Evolutionary conservation across 805 yeast species (phyloP).

Genomic region (Wickerhamomyces silvicola): DNA sequence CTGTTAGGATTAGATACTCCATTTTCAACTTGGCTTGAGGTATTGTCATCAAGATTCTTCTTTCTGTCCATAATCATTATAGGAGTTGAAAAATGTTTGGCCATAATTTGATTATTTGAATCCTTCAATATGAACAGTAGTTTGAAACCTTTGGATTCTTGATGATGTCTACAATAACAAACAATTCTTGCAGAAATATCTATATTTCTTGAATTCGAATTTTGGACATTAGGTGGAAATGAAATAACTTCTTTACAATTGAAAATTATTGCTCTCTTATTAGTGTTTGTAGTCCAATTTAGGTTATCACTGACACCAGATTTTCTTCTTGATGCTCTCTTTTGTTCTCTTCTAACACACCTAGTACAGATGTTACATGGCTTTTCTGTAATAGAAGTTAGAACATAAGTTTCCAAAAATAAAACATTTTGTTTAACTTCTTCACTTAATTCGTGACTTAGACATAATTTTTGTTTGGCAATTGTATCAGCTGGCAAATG

Average conservation of each 20-base stretch:
- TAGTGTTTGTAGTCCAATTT: conserved; percentile 69
- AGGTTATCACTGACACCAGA: conserved; percentile 67
- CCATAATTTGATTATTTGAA: conserved; percentile 54
- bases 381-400: conserved; percentile 45
- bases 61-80: conserved; percentile 95
- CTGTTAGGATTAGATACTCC: conserved; percentile 10
- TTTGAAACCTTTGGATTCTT: conserved; percentile 79
- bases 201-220: conserved; percentile 27
- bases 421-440: conserved; percentile 49
- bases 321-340: conserved; percentile 90
- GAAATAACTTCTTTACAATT: conserved; percentile 85
- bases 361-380: conserved; percentile 79
- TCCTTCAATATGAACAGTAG: conserved; percentile 64
- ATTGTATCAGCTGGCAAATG: conserved; percentile 85
- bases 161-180: conserved; percentile 95
- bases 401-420: conserved; percentile 74
- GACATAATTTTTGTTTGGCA: conserved; percentile 77
- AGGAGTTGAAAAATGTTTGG: conserved; percentile 61
- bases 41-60: conserved; percentile 27
- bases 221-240: conserved; percentile 47
- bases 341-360: conserved; percentile 88
- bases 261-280: conserved; percentile 81
- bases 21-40: too few species aligned
- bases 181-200: conserved; percentile 71
- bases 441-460: conserved; percentile 37